phyloP scores from a whole-genome alignment of 352 stramenopile species.

The Plasmopara viticola region DNA sequence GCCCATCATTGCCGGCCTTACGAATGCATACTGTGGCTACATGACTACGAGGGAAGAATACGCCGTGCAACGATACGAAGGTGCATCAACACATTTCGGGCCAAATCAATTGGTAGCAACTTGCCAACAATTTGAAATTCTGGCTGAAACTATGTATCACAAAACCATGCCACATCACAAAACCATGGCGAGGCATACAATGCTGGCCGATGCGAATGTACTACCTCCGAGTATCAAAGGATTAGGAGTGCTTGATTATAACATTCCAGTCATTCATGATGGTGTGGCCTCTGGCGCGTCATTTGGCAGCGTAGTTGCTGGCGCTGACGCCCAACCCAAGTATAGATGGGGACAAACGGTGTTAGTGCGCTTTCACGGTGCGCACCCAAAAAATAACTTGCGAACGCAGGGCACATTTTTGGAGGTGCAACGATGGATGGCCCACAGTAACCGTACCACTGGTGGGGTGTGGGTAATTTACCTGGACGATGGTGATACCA shows the following conservation, averaged over 20 bases:
- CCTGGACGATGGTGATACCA: conserved; percentile 61
- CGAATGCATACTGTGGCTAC: conserved; percentile 83
- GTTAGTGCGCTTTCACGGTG: conserved; percentile 58
- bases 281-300: conserved; percentile 31
- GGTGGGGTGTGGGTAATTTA: conserved; percentile 65
- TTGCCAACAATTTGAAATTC: conserved; percentile 71
- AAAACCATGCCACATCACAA: conserved; percentile 14
- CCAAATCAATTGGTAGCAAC: conserved; percentile 78
- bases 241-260: conserved; percentile 65
- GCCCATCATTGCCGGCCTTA: conserved; percentile 65
- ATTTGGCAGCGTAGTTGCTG: conserved; percentile 53
- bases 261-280: conserved; percentile 69
- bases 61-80: conserved; percentile 82
- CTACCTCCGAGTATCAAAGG: conserved; percentile 47
- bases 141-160: conserved; percentile 29
- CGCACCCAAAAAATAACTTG: conserved; percentile 80
- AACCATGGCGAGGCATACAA: conserved; percentile 9
- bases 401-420: conserved; percentile 71
- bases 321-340: conserved; percentile 32
- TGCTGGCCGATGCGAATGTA: conserved; percentile 7
- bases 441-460: conserved; percentile 23
- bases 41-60: conserved; percentile 84
- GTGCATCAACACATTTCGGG: conserved; percentile 85
- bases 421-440: conserved; percentile 67
- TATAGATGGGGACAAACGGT: conserved; percentile 47